A percentile compares a stretch with the other conserved stretches of the same genome.
Evolutionary conservation across 352 stramenopile genomes (phyloP).

Genomic region (Pythium coloratum): DNA sequence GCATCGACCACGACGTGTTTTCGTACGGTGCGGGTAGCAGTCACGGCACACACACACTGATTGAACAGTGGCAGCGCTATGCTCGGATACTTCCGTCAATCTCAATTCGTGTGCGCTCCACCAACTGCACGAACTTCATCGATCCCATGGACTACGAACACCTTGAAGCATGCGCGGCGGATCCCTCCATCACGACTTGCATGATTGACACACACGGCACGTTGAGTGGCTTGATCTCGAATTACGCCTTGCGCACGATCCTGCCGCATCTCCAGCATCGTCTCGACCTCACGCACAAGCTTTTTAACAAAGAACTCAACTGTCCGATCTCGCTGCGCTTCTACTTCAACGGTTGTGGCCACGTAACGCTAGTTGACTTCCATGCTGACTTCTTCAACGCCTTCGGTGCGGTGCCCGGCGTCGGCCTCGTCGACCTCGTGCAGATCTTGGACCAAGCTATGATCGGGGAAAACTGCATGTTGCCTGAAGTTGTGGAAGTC

Average conservation of each 20-base stretch:
- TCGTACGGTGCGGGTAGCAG: background rate
- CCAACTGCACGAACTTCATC: conserved; percentile 1
- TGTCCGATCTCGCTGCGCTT: conserved; percentile 16
- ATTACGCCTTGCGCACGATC: conserved; percentile 5
- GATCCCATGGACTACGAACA: background rate
- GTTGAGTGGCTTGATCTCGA: conserved; percentile 13
- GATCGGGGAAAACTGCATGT: conserved; percentile 17
- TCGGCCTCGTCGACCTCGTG: conserved; percentile 11
- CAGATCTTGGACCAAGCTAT: conserved; percentile 15
- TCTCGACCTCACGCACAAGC: conserved; percentile 7
- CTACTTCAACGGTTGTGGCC: conserved; percentile 13
- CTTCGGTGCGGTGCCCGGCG: conserved; percentile 9
- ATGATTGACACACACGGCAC: conserved; percentile 8
- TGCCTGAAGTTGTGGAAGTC: background rate
- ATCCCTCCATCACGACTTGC: background rate
- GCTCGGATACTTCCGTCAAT: conserved; percentile 17
- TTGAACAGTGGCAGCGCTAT: conserved; percentile 25
- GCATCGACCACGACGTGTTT: conserved; percentile 14
- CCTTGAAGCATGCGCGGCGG: background rate
- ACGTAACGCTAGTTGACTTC: conserved; percentile 14
- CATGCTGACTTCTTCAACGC: conserved; percentile 18
- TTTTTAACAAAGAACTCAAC: conserved; percentile 1
- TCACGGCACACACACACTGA: background rate
- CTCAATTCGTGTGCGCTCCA: conserved; percentile 7
- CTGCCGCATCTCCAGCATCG: conserved; percentile 11